Conservation (phyloP, 768 basidiomycete species). For the Lentinula sp. region DNA sequence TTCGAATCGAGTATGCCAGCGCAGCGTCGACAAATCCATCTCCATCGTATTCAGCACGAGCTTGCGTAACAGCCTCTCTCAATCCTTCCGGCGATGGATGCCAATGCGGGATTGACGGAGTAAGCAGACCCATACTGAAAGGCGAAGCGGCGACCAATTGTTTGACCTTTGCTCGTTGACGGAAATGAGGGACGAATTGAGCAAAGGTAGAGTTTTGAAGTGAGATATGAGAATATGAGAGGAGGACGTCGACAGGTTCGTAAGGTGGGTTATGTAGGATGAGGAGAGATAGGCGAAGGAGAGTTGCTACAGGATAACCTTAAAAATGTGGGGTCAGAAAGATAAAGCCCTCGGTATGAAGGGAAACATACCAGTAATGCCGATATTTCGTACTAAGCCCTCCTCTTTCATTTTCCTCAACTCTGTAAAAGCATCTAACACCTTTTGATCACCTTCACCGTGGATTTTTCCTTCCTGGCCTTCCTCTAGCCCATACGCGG, state of each 20-base stretch:
- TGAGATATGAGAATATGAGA: slow-evolving; percentile 78
- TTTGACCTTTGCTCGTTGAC: slow-evolving; percentile 53
- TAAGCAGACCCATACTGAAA: slow-evolving; percentile 78
- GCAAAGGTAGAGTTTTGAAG: slow-evolving; percentile 64
- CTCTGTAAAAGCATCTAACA: slow-evolving; percentile 64
- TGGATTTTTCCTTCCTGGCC: slow-evolving; percentile 51
- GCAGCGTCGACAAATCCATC: slow-evolving; percentile 57
- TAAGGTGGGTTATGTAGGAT: slow-evolving; percentile 61
- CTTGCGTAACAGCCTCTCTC: slow-evolving; percentile 30
- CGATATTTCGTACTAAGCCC: slow-evolving; percentile 67
- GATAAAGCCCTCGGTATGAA: too few relatives aligned
- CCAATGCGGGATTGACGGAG: slow-evolving; percentile 52
- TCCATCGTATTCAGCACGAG: slow-evolving; percentile 29
- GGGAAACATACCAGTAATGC: slow-evolving; percentile 62
- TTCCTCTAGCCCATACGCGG: slow-evolving; percentile 57
- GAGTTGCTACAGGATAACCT: slow-evolving; percentile 79
- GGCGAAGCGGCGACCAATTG: slow-evolving; percentile 79
- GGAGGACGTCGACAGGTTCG: slow-evolving; percentile 69
- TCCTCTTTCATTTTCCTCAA: slow-evolving; percentile 64
- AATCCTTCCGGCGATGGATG: slow-evolving; percentile 65
- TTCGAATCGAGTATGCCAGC: slow-evolving; percentile 61
- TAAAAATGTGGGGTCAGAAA: neutral
- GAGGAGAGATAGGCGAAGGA: slow-evolving; percentile 78
- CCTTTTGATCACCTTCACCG: slow-evolving; percentile 66
- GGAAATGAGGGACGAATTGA: slow-evolving; percentile 51